These are phyloP conservation scores for Stephanodiscus minutulus DNA, from an alignment of 108 stramenopile genomes.

Conservation along the genomic window DNA sequence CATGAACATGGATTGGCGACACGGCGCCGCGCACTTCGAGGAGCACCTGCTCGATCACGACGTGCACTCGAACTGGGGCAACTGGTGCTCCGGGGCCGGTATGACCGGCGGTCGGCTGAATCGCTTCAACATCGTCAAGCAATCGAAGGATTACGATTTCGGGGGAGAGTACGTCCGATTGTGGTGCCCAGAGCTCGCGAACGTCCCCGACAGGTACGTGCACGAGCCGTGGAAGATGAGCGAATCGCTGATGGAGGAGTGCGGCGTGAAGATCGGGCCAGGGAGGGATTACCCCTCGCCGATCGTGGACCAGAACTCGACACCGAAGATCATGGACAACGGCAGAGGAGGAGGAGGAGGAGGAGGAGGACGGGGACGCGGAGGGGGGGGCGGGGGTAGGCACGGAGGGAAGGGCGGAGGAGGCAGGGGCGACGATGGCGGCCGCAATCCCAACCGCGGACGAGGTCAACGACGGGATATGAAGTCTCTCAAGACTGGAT, in stretches of 20 bases:
- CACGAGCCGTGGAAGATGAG: conserved; percentile 93
- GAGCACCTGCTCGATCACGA: conserved; percentile 92
- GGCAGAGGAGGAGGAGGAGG: conserved; percentile 47
- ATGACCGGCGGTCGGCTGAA: conserved; percentile 94
- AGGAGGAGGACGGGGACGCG: conserved; percentile 27
- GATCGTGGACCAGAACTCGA: conserved; percentile 59
- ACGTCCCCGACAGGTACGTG: conserved; percentile 76
- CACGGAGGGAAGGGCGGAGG: conserved; percentile 34
- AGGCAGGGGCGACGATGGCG: conserved; percentile 24
- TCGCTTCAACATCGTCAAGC: conserved; percentile 95
- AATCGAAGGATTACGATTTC: conserved; percentile 93
- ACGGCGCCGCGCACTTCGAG: conserved; percentile 95
- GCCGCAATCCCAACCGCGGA: conserved; percentile 61
- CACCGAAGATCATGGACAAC: conserved; percentile 44
- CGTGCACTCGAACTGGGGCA: conserved; percentile 94
- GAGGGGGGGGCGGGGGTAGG: conserved; percentile 23
- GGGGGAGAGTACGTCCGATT: conserved; percentile 94
- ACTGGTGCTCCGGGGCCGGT: conserved; percentile 85
- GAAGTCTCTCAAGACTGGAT: conserved; percentile 78
- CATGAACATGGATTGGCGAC: conserved; percentile 94
- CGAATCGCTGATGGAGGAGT: conserved; percentile 74
- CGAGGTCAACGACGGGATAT: conserved; percentile 79
- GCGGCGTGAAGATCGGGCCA: conserved; percentile 66
- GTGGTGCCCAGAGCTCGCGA: conserved; percentile 92
- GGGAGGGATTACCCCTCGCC: conserved; percentile 83